Evolutionary conservation across 2,329 filamentous ascomycete species (phyloP).

Genomic region (Colletotrichum shisoi): DNA sequence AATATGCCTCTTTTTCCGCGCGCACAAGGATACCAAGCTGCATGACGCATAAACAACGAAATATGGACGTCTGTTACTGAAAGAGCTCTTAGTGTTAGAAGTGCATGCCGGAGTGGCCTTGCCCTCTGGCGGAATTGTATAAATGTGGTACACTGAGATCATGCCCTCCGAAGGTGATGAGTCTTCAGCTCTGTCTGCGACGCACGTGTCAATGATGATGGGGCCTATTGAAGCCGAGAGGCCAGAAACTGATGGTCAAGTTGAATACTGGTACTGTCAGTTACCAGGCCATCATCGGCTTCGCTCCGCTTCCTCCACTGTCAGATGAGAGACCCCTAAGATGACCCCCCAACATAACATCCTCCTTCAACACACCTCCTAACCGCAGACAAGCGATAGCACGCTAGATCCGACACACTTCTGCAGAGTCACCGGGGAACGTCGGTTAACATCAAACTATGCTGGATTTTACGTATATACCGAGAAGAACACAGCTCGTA

Average conservation of each 20-base stretch:
- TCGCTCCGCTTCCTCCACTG: too few species aligned
- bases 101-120: slow-evolving; percentile 23
- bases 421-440: background rate
- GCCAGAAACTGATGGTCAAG: too few species aligned
- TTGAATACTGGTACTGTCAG: too few species aligned
- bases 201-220: background rate
- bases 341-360: too few species aligned
- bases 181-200: background rate
- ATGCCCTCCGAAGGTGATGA: background rate
- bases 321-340: too few species aligned
- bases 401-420: too few species aligned
- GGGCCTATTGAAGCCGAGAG: background rate
- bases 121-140: slow-evolving; percentile 32
- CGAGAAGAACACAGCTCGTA: background rate
- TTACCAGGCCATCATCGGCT: too few species aligned
- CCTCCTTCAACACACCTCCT: too few species aligned
- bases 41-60: slow-evolving; percentile 10
- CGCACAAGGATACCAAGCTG: slow-evolving; percentile 21
- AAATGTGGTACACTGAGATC: slow-evolving; percentile 19
- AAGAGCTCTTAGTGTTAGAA: slow-evolving; percentile 15
- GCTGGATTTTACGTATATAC: background rate
- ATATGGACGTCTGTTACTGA: slow-evolving; percentile 9
- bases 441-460: background rate
- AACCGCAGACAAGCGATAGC: too few species aligned
- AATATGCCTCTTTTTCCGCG: slow-evolving; percentile 5